Conservation (phyloP, 2,329 filamentous ascomycete genomes). For the Xylaria sp. region DNA sequence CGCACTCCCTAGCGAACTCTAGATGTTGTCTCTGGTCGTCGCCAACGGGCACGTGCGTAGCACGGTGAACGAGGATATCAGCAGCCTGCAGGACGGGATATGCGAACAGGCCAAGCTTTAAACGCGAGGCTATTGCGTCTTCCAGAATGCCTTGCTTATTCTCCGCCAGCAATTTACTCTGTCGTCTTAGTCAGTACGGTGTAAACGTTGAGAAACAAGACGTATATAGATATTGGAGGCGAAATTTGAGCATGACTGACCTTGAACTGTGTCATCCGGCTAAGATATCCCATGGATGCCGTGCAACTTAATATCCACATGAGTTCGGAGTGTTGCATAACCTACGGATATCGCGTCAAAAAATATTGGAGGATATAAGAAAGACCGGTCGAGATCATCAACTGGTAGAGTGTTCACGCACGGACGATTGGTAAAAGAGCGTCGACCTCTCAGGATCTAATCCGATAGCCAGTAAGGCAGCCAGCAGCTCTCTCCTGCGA, state of each 20-base stretch:
- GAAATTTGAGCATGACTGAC: conserved; percentile 55
- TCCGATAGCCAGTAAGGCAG: conserved; percentile 84
- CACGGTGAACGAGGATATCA: conserved; percentile 89
- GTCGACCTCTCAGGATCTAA: conserved; percentile 79
- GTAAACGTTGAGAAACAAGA: neutral
- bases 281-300: conserved; percentile 91
- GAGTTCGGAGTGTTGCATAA: conserved; percentile 83
- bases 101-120: conserved; percentile 92
- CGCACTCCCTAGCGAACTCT: conserved; percentile 89
- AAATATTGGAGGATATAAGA: conserved; percentile 19
- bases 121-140: conserved; percentile 60
- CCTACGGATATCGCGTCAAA: conserved; percentile 55
- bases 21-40: conserved; percentile 95
- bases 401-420: conserved; percentile 54
- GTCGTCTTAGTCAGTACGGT: conserved; percentile 9
- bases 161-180: conserved; percentile 79
- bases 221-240: neutral
- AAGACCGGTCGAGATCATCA: neutral
- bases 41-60: conserved; percentile 96
- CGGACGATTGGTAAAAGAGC: conserved; percentile 85
- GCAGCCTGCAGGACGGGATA: conserved; percentile 97
- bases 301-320: conserved; percentile 98
- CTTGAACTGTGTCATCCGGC: conserved; percentile 99
- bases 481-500: conserved; percentile 79
- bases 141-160: conserved; percentile 69